Evolutionary conservation across 352 stramenopile genomes (phyloP).

Genomic region (Pythium volutum): DNA sequence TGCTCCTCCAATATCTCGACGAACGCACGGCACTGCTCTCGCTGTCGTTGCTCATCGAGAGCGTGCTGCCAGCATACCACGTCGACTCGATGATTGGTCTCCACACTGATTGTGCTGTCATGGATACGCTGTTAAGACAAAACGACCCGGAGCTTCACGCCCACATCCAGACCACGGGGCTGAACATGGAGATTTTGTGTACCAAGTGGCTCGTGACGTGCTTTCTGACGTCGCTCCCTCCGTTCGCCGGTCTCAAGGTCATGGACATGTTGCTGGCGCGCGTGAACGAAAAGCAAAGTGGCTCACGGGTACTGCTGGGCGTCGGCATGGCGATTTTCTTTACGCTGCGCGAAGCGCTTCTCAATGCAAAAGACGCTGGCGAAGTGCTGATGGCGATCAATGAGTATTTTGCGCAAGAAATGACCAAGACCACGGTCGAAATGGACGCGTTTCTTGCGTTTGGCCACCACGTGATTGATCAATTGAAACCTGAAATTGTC

Average conservation of each 20-base stretch:
- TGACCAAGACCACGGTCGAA: conserved; percentile 59
- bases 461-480: conserved; percentile 59
- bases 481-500: conserved; percentile 70
- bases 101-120: conserved; percentile 78
- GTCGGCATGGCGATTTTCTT: conserved; percentile 82
- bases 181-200: conserved; percentile 89
- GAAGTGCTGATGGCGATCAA: conserved; percentile 79
- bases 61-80: conserved; percentile 72
- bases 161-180: conserved; percentile 63
- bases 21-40: conserved; percentile 56
- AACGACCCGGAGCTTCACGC: conserved; percentile 73
- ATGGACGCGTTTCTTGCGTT: conserved; percentile 74
- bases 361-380: conserved; percentile 73
- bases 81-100: conserved; percentile 84
- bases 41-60: conserved; percentile 72
- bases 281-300: conserved; percentile 54
- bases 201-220: conserved; percentile 88
- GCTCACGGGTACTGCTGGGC: conserved; percentile 66
- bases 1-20: conserved; percentile 68
- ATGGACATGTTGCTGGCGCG: conserved; percentile 76
- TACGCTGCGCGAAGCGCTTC: conserved; percentile 45
- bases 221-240: conserved; percentile 73
- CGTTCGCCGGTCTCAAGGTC: conserved; percentile 69
- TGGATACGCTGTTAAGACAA: conserved; percentile 74
- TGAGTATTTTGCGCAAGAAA: conserved; percentile 70